phyloP scores from a whole-genome alignment of 352 stramenopile species.

The Phytophthora citricola region DNA sequence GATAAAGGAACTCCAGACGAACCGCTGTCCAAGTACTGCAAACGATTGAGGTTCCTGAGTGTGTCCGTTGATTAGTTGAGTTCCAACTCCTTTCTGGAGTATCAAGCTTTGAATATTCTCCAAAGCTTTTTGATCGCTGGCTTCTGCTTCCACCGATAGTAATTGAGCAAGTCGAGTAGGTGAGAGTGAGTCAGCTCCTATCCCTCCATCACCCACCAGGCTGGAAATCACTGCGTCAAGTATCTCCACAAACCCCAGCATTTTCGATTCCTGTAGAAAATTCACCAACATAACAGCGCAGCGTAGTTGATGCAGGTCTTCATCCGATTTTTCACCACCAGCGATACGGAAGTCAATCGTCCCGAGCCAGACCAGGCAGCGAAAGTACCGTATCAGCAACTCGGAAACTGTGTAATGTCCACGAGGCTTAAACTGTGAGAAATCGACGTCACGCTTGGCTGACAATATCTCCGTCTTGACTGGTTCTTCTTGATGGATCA shows the following conservation, averaged over 20 bases:
- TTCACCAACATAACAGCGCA: slow-evolving; percentile 25
- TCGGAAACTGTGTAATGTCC: neutral
- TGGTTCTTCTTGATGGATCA: slow-evolving; percentile 9
- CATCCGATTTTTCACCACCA: slow-evolving; percentile 5
- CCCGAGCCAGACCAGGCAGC: slow-evolving; percentile 27
- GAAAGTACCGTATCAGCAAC: slow-evolving; percentile 24
- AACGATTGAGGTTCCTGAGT: slow-evolving; percentile 12
- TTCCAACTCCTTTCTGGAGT: neutral
- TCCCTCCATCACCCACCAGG: slow-evolving; percentile 14
- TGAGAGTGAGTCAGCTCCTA: slow-evolving; percentile 24
- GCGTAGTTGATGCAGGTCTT: slow-evolving; percentile 24
- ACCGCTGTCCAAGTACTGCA: slow-evolving; percentile 26
- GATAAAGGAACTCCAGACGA: slow-evolving; percentile 36
- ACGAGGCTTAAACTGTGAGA: slow-evolving; percentile 22
- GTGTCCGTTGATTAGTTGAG: neutral
- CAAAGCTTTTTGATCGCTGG: neutral
- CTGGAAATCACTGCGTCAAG: slow-evolving; percentile 17
- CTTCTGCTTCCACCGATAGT: neutral
- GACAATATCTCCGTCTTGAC: slow-evolving; percentile 11
- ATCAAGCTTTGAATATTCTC: slow-evolving; percentile 6
- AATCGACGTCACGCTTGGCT: slow-evolving; percentile 17
- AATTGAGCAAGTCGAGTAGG: slow-evolving; percentile 1
- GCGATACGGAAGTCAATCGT: slow-evolving; percentile 29
- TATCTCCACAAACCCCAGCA: neutral
- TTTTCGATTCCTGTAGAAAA: slow-evolving; percentile 8